Conservation (phyloP, 2,329 filamentous ascomycete species). For the Decorospora gaudefroyi region DNA sequence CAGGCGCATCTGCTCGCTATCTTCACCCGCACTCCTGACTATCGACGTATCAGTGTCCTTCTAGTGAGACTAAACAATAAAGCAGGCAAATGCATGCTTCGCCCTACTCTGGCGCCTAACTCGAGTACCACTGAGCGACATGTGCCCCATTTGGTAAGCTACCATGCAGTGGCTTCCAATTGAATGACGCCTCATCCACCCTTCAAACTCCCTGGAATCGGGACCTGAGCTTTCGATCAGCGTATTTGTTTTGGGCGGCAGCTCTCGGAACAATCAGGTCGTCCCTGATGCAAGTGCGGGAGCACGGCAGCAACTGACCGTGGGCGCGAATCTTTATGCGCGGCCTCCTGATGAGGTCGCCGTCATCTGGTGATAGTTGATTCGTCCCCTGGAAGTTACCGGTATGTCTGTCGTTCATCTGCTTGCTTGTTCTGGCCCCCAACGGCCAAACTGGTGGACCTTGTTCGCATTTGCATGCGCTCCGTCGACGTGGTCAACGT, state of each 20-base stretch:
- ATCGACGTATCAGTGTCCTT: conserved; percentile 11
- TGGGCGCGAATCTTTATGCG: conserved; percentile 19
- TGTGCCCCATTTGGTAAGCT: conserved; percentile 34
- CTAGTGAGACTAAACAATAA: conserved; percentile 10
- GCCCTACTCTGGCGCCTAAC: conserved; percentile 28
- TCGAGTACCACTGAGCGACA: conserved; percentile 23
- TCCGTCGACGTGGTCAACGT: conserved; percentile 18
- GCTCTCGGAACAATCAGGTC: conserved; percentile 19
- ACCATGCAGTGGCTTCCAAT: conserved; percentile 27
- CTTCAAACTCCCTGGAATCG: conserved; percentile 25
- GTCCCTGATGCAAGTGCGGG: conserved; percentile 34
- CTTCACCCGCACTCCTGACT: conserved; percentile 12
- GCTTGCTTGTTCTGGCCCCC: conserved; percentile 28
- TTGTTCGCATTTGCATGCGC: conserved; percentile 19
- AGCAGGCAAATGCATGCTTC: conserved; percentile 24
- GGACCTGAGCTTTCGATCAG: conserved; percentile 26
- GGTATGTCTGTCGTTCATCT: conserved; percentile 5
- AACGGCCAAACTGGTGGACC: conserved; percentile 26
- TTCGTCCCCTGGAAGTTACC: conserved; percentile 10
- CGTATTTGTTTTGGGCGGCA: conserved; percentile 25
- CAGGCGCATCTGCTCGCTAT: conserved; percentile 18
- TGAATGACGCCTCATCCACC: conserved; percentile 21
- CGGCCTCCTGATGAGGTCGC: conserved; percentile 14
- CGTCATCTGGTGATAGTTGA: conserved; percentile 8
- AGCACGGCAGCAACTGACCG: conserved; percentile 25